Base-by-base conservation (phyloP, 352 stramenopile species). In the Phytophthora citricola region DNA sequence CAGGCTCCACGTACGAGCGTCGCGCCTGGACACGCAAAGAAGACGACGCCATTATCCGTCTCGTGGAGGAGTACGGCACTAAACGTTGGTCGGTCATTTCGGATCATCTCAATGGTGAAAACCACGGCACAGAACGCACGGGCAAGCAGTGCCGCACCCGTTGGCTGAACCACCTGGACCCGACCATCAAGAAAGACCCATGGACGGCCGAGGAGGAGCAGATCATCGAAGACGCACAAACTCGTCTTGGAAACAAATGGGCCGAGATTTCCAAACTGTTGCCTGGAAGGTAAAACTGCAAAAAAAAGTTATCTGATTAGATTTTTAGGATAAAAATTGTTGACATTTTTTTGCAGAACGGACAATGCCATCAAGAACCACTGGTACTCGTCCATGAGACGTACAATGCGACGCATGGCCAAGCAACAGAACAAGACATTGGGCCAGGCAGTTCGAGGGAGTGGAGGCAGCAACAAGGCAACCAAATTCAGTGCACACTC, bases 251-350 rank as follows among this genome's bases (percentile, higher is more conserved):
- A 15, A 99, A 99, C 81, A 96, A 98, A 54, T 99, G 98, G 98
- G 94, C 94, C 7, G 95, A 99, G 75, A 99, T 99, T 73, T 97
- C 97, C 31, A 99, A 99, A 68, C 80, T 97, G 0, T 78, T 99
- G 8, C 95, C 96, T 43, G 97, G 97, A 27, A 78, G 86, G 83
- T 93, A 36, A 36, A 26, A 63, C n/a, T 59, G 58, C 7, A 43
- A 22, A 48, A 63, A 51, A 22, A 57, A 27, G 31, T 49, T 49
- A 47, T 20, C 17, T 20, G 32, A n/a, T 63, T 34, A 36, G 32
- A 32, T 50, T 39, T 29, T 51, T 32, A 1, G 9, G n/a, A 11
- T 29, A 8, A 36, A 12, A 36, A 14, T 8, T 60, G 15, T 29
- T 29, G 12, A 38, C 15, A 7, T 51, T 45, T 22, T 59, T 61